Conservation (phyloP, 1,284 basidiomycete genomes). For the Cutaneotrichosporon sp. region DNA sequence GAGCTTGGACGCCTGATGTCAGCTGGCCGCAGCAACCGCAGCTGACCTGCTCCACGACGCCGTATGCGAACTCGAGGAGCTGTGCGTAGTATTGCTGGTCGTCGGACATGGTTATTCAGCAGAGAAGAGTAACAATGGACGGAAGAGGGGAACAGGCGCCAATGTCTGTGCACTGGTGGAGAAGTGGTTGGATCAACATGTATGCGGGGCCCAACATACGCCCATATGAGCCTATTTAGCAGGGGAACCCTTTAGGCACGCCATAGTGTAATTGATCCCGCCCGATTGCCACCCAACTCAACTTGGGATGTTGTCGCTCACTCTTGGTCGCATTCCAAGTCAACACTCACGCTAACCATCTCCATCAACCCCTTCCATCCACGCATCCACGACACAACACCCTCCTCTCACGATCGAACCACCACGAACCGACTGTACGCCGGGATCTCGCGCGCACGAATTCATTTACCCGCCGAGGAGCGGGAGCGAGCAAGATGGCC, state of each 20-base stretch:
- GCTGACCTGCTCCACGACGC: conserved; percentile 30
- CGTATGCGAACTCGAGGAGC: conserved; percentile 31
- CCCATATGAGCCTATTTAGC: neutral
- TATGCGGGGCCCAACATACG: neutral
- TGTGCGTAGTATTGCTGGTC: conserved; percentile 26
- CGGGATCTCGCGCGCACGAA: neutral
- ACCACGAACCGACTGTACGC: neutral
- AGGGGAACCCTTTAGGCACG: neutral
- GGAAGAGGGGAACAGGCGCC: neutral
- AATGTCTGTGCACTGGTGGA: conserved; percentile 7
- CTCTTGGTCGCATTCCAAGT: neutral
- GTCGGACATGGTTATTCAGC: conserved; percentile 11
- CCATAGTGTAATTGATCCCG: conserved; percentile 3
- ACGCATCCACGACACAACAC: neutral
- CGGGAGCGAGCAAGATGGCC: conserved; percentile 21
- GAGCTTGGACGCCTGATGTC: conserved; percentile 25
- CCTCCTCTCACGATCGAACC: neutral
- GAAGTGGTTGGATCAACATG: neutral
- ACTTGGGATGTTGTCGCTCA: neutral
- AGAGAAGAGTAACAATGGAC: neutral
- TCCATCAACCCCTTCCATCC: neutral
- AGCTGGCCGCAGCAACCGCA: neutral
- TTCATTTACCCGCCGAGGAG: neutral
- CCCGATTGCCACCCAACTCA: conserved; percentile 13
- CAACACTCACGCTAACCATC: neutral